Evolutionary conservation across 495 filamentous ascomycete genomes (phyloP).

Genomic region (Choiromyces venosus): DNA sequence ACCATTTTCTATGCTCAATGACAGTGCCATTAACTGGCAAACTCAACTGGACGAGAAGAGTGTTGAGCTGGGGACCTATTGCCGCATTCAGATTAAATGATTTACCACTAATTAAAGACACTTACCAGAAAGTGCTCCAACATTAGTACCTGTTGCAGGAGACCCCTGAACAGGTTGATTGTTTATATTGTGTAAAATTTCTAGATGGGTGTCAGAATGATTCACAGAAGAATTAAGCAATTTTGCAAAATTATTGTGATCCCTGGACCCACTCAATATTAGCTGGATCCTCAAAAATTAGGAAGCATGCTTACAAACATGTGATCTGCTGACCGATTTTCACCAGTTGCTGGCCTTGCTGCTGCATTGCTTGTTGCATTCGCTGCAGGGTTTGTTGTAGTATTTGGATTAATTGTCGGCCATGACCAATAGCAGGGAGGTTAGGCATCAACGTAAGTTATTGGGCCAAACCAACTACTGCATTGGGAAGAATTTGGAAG

Average conservation of each 20-base stretch:
- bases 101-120: conserved; percentile 14
- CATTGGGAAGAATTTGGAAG: conserved; percentile 4
- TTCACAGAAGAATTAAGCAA: conserved; percentile 23
- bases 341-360: neutral
- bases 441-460: conserved; percentile 6
- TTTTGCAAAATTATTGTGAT: conserved; percentile 21
- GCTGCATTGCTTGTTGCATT: neutral
- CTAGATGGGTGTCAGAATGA: conserved; percentile 18
- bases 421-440: conserved; percentile 1
- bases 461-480: conserved; percentile 1
- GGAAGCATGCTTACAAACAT: conserved; percentile 16
- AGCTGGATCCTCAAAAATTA: conserved; percentile 7
- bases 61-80: conserved; percentile 15
- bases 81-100: conserved; percentile 25
- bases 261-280: conserved; percentile 16
- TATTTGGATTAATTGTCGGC: conserved; percentile 3
- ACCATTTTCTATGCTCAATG: conserved; percentile 1
- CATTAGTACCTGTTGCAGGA: conserved; percentile 20
- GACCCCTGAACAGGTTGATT: conserved; percentile 19
- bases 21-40: conserved; percentile 9
- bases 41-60: conserved; percentile 20
- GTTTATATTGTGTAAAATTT: conserved; percentile 21
- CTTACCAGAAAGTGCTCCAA: conserved; percentile 21
- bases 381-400: neutral
- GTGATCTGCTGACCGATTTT: conserved; percentile 11